phyloP scores from a whole-genome alignment of 208 protist genomes.

The Crithidia mellificae region DNA sequence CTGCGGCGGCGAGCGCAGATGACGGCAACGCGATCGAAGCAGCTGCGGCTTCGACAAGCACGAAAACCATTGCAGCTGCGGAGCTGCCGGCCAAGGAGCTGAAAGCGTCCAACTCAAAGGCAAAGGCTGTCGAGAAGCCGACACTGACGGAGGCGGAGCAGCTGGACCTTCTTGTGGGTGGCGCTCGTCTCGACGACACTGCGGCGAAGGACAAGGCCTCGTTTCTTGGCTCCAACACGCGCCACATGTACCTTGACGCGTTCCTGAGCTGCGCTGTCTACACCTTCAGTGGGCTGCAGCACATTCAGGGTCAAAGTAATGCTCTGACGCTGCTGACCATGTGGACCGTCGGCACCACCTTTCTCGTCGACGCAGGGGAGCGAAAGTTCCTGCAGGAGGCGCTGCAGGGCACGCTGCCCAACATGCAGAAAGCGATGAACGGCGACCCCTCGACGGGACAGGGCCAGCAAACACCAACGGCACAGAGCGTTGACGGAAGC shows the following conservation, averaged over 20 bases:
- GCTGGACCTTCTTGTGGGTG: constrained; percentile 54
- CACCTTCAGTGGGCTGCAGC: constrained; percentile 66
- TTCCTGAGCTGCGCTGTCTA: constrained; percentile 54
- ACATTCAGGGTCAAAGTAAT: constrained; percentile 76
- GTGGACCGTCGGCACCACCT: constrained; percentile 76
- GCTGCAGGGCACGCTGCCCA: constrained; percentile 13
- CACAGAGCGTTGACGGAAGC: too few species aligned
- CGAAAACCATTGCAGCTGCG: background rate
- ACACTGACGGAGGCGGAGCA: constrained; percentile 35
- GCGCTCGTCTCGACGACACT: constrained; percentile 39
- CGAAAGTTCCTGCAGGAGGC: constrained; percentile 52
- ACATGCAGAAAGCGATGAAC: background rate
- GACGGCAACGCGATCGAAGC: background rate
- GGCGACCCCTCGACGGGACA: background rate
- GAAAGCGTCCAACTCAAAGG: background rate
- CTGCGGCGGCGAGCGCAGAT: background rate
- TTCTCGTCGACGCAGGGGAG: constrained; percentile 61
- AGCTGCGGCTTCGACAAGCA: background rate
- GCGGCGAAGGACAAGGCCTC: constrained; percentile 18
- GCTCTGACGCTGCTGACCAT: constrained; percentile 68
- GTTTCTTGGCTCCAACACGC: constrained; percentile 55
- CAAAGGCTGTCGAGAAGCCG: background rate
- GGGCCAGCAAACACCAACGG: background rate
- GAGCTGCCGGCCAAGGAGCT: background rate
- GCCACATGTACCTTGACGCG: constrained; percentile 64